Percentiles rank a stretch among this genome's conserved stretches.
phyloP scores from a whole-genome alignment of 1,284 basidiomycete species.

The Ceratobasidium sp. region DNA sequence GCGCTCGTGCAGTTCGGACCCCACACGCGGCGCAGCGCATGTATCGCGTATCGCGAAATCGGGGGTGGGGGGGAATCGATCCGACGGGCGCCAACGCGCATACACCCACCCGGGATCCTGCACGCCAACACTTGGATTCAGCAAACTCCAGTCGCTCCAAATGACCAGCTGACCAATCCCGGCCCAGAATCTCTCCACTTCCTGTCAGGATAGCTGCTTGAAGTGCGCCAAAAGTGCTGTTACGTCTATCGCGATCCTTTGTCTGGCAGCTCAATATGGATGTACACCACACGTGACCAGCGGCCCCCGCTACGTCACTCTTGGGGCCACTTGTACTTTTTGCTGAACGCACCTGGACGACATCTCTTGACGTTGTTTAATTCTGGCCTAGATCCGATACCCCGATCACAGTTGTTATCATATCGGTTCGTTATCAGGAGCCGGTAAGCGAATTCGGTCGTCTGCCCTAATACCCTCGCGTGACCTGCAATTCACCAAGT shows the following conservation, averaged over 20 bases:
- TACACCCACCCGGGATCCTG: neutral
- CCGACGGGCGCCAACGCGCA: slow-evolving; percentile 34
- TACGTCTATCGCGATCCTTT: slow-evolving; percentile 24
- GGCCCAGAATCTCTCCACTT: neutral
- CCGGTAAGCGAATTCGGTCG: slow-evolving; percentile 37
- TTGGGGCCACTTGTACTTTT: neutral
- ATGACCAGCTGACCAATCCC: neutral
- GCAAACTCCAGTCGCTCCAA: neutral
- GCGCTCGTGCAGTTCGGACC: neutral
- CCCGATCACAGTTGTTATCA: slow-evolving; percentile 28
- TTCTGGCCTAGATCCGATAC: slow-evolving; percentile 11
- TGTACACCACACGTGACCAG: slow-evolving; percentile 1
- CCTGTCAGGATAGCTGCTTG: slow-evolving; percentile 6
- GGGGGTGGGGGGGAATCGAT: slow-evolving; percentile 37
- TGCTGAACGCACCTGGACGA: neutral
- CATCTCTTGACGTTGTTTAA: neutral
- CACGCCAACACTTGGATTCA: too few relatives aligned
- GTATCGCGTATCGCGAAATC: slow-evolving; percentile 44
- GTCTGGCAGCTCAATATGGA: neutral
- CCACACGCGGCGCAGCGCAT: slow-evolving; percentile 25
- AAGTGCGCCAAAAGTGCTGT: slow-evolving; percentile 1
- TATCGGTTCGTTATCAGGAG: slow-evolving; percentile 32
- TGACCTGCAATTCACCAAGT: slow-evolving; percentile 15
- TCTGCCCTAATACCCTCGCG: slow-evolving; percentile 17
- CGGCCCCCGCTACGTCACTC: neutral